Evolutionary conservation across 495 filamentous ascomycete genomes (phyloP), one percentile per base, ranked within the genome.

Genomic region (Talaromyces nanjingensis): DNA sequence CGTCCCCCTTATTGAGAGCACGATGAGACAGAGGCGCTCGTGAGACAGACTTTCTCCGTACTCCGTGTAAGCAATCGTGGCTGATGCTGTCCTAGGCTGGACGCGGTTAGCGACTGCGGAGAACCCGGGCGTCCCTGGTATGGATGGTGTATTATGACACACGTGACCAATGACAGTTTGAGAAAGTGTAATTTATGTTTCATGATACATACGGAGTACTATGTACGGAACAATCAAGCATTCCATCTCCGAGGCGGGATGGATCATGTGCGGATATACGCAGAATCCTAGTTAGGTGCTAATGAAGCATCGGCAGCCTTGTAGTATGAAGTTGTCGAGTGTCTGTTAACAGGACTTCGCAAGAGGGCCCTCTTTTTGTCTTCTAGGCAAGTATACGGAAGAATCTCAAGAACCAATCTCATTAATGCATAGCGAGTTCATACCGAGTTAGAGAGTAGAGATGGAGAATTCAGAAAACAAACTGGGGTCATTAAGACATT

Each of bases 31-130:
- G 14, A 16, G 27, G 27, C 27, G 27, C 27, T 27, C 27, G 27
- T 27, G 27, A 27, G 27, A 27, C 27, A 27, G 3, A 20, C 45
- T 49, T 49, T 7, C 45, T 49, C 45, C 45, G 45, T 49, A 20
- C 45, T 49, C 37, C 37, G 37, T 42, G 37, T 42, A 42, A 42
- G 37, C 37, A 42, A 7, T 49, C 45, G n/a, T 49, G 45, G 45
- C 45, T 49, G 45, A 49, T 42, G 37, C n/a, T 18, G 4, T 7
- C 6, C 42, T 57, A 57, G 54, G 12, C 54, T 31, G 54, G 20
- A 57, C n/a, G 11, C 54, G 54, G 54, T 57, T 57, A 49, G 45
- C 45, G 37, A 49, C 45, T 49, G 45, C 45, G 45, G 45, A 49
- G 45, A 49, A 20, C 45, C n/a, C 14, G 14, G 27, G 42, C n/a